A percentile compares a stretch with the other conserved stretches of the same genome.
Conservation (phyloP, 768 basidiomycete genomes). For the Tulasnella sp. region DNA sequence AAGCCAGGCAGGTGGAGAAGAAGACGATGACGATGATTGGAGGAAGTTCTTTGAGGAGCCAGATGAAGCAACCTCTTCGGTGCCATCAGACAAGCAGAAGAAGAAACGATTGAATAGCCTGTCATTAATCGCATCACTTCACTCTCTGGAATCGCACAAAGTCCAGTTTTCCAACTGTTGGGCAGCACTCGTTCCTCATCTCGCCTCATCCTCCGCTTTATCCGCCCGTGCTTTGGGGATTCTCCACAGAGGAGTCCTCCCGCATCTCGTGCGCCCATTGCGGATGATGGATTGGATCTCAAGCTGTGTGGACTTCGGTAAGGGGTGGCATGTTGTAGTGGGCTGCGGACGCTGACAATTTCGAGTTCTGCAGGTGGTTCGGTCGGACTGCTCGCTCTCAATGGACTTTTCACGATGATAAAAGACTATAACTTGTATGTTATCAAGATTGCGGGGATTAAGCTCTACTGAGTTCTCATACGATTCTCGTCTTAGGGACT, state of each 20-base stretch:
- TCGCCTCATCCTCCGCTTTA: constrained; percentile 52
- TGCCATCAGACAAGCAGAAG: constrained; percentile 47
- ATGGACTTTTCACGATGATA: constrained; percentile 88
- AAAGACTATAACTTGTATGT: constrained; percentile 90
- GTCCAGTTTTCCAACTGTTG: constrained; percentile 83
- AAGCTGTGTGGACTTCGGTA: constrained; percentile 79
- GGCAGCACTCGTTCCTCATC: constrained; percentile 67
- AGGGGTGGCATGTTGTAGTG: constrained; percentile 38
- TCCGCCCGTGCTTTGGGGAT: constrained; percentile 68
- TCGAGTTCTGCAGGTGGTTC: constrained; percentile 62
- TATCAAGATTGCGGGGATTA: constrained; percentile 24
- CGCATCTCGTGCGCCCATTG: constrained; percentile 75
- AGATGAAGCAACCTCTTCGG: constrained; percentile 42
- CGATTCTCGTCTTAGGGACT: constrained; percentile 63
- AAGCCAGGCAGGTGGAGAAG: constrained; percentile 45
- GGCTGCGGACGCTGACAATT: background rate
- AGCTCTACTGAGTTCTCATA: constrained; percentile 26
- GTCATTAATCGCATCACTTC: constrained; percentile 75
- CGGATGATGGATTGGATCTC: constrained; percentile 93
- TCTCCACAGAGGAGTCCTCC: constrained; percentile 82
- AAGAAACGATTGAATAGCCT: constrained; percentile 60
- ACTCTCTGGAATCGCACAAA: constrained; percentile 74
- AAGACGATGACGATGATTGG: constrained; percentile 68
- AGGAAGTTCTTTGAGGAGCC: constrained; percentile 79
- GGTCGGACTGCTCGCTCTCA: constrained; percentile 85